phyloP scores from a whole-genome alignment of 2,329 filamentous ascomycete species.

The Sordariomycetes sp. region DNA sequence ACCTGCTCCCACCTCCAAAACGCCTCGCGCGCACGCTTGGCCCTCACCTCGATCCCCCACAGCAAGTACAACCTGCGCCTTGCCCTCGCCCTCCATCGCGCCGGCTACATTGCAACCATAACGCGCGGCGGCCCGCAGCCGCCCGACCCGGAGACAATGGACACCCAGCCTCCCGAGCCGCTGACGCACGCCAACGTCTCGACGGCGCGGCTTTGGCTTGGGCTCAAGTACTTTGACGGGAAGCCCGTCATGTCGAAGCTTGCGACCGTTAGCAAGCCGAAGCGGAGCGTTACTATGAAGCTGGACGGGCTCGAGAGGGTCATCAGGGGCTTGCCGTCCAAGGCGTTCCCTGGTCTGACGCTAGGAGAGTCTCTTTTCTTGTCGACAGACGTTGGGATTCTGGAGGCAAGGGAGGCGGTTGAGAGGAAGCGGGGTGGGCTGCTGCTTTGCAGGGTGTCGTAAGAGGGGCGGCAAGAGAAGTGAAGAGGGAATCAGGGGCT shows the following conservation, averaged over 20 bases:
- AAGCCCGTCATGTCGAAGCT: constrained; percentile 63
- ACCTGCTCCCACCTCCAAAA: constrained; percentile 89
- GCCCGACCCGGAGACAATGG: constrained; percentile 31
- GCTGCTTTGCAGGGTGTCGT: constrained; percentile 57
- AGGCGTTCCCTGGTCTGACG: constrained; percentile 57
- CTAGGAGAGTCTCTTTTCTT: constrained; percentile 77
- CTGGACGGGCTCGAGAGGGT: constrained; percentile 49
- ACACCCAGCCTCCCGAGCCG: constrained; percentile 33
- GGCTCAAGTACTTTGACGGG: constrained; percentile 80
- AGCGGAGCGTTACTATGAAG: constrained; percentile 54
- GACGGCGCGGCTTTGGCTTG: constrained; percentile 68
- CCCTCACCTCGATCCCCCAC: constrained; percentile 70
- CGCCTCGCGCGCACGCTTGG: constrained; percentile 69
- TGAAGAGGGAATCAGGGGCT: neutral
- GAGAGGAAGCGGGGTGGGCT: constrained; percentile 70
- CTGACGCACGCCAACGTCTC: constrained; percentile 61
- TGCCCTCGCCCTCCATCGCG: constrained; percentile 64
- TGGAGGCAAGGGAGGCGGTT: constrained; percentile 74
- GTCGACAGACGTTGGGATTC: constrained; percentile 60
- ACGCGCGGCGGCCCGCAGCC: constrained; percentile 53
- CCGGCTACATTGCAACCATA: constrained; percentile 70
- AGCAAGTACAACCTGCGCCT: constrained; percentile 65
- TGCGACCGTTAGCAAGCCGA: constrained; percentile 58
- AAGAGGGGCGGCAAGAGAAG: constrained; percentile 6
- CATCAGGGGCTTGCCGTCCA: constrained; percentile 51